These are phyloP conservation scores for Rauvolfia tetraphylla DNA, from an alignment of 257 asterid genomes.

Conservation along the genomic window DNA sequence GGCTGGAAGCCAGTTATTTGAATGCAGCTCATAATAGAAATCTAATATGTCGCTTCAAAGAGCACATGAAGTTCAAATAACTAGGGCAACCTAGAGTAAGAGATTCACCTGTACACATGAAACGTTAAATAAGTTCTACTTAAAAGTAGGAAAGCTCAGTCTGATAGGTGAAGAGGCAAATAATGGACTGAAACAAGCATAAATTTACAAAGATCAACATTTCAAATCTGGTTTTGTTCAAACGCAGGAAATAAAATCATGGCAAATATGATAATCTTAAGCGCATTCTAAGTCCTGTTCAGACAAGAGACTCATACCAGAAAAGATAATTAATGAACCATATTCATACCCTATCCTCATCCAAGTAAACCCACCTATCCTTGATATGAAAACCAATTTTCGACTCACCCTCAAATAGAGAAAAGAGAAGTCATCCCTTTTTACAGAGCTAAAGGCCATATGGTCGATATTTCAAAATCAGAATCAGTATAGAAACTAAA, in stretches of 20 bases:
- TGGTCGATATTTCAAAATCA: neutral
- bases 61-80: constrained; percentile 25
- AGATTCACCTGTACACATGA: neutral
- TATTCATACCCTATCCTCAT: neutral
- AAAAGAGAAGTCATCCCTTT: neutral
- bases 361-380: neutral
- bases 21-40: constrained; percentile 39
- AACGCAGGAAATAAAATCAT: neutral
- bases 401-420: neutral
- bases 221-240: neutral
- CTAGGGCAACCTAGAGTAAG: neutral
- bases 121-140: neutral
- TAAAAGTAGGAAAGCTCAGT: neutral
- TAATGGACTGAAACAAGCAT: neutral
- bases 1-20: constrained; percentile 32
- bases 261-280: neutral
- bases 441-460: neutral
- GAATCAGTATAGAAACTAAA: neutral
- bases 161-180: neutral
- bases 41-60: constrained; percentile 28
- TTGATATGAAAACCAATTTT: neutral
- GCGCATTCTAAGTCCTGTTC: neutral
- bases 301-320: neutral
- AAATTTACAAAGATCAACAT: neutral
- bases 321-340: neutral